Evolutionary conservation across 768 basidiomycete species (phyloP), one percentile per base, ranked within the genome.

Genomic region (Phlebiopsis flavidoalba): DNA sequence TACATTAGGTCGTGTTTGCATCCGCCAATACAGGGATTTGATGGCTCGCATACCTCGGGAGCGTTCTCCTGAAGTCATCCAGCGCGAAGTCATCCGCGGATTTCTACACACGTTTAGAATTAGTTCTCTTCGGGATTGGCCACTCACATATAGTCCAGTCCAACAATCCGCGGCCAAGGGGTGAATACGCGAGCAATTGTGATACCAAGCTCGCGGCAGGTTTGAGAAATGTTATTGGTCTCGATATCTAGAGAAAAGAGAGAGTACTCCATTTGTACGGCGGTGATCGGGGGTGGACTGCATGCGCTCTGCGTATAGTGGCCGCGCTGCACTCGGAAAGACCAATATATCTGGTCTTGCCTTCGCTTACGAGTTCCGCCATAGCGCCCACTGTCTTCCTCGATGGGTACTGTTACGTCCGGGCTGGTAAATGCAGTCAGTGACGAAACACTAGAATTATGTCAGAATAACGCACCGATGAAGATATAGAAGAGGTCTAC

Each of bases 291-390:
- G 72, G 72, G 59, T 72, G 72, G 5, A 73, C 66, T 8, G 69
- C 71, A 57, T 68, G 65, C 6, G 74, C 74, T 24, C 73, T 70
- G 35, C 74, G 73, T 7, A 76, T 61, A 35, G 69, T 69, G 3
- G 60, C 43, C 0, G 69, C 70, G 8, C 73, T 71, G 49, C 66
- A 65, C 58, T 77, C 76, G 36, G 74, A 76, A 37, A 77, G 69
- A 24, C 76, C 76, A 47, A 77, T 53, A 63, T 75, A 67, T 35
- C 71, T 71, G 21, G 72, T 69, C 59, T 75, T 76, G 1, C 76
- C 76, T n/a, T 47, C 70, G 40, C 65, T 63, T 19, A 71, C 69
- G 31, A 70, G 60, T 52, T 70, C 65, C 0, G 70, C 66, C 61
- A 71, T 58, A 8, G 70, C 69, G 31, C 60, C 65, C 3, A 71